Percentiles rank a stretch among this genome's conserved stretches.
Evolutionary conservation across 1,284 basidiomycete genomes (phyloP).

Genomic region (Termitomyces sp.): DNA sequence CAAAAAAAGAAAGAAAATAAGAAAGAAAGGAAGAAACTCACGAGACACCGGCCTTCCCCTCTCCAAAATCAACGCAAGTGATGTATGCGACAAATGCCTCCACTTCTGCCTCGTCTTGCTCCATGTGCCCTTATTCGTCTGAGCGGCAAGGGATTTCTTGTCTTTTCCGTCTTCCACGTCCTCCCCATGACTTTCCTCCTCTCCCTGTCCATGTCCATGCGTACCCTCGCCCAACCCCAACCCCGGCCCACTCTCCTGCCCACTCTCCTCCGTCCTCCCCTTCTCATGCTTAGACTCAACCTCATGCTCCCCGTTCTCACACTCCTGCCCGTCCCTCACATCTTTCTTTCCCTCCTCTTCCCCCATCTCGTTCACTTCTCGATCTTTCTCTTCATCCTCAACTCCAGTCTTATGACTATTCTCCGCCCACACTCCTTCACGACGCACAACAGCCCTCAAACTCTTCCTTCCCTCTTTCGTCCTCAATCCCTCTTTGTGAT

Average conservation of each 20-base stretch:
- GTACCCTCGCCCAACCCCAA: neutral
- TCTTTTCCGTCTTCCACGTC: neutral
- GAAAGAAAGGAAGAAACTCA: neutral
- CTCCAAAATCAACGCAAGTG: slow-evolving; percentile 66
- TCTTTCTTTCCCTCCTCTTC: neutral
- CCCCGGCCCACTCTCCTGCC: neutral
- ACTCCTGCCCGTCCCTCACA: neutral
- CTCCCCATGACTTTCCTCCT: neutral
- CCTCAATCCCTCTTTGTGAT: neutral
- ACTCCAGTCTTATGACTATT: neutral
- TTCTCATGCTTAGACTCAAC: neutral
- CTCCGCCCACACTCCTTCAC: neutral
- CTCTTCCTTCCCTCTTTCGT: neutral
- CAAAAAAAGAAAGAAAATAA: slow-evolving; percentile 22
- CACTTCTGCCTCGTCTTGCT: neutral
- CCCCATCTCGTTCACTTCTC: neutral
- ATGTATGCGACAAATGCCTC: slow-evolving; percentile 58
- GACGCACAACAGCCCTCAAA: neutral
- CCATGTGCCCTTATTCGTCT: neutral
- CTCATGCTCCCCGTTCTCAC: neutral
- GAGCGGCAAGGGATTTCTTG: neutral
- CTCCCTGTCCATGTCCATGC: neutral
- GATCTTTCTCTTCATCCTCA: neutral
- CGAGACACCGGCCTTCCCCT: slow-evolving; percentile 64
- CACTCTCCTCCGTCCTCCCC: neutral